A percentile compares a stretch with the other conserved stretches of the same genome.
Evolutionary conservation across 1,139 yeast genomes (phyloP).

Genomic region (Candida labiduridarum): DNA sequence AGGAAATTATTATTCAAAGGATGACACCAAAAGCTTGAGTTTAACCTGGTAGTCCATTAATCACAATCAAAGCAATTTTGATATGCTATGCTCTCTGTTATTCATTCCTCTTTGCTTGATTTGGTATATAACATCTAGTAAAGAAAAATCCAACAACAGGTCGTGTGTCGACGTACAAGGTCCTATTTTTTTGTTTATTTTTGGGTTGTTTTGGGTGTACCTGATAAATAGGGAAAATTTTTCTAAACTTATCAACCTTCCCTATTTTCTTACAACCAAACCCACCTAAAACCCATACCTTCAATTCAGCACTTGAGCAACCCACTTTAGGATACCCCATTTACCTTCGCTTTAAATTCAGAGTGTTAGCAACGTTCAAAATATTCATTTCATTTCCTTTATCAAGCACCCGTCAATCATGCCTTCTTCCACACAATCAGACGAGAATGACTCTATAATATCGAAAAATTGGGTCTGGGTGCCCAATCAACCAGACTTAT

Average conservation of each 20-base stretch:
- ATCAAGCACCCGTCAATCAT: neutral
- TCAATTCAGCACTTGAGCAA: neutral
- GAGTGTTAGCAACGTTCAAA: neutral
- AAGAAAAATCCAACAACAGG: neutral
- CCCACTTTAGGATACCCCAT: neutral
- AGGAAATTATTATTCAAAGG: neutral
- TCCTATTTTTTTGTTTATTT: neutral
- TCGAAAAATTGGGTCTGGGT: slow-evolving; percentile 21
- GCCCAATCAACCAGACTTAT: slow-evolving; percentile 66
- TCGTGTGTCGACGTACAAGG: neutral
- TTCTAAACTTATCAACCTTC: neutral
- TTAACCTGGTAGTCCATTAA: neutral
- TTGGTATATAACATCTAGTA: neutral
- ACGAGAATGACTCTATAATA: slow-evolving; percentile 11
- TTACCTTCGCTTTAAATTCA: neutral
- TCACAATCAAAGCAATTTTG: neutral
- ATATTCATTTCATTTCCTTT: neutral
- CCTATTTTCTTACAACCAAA: no score
- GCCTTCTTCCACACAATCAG: neutral
- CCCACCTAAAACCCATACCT: no score
- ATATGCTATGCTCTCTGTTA: neutral
- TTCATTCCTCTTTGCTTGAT: neutral
- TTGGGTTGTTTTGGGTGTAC: slow-evolving; percentile 1
- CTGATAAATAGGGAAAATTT: neutral
- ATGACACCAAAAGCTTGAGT: neutral